Evolutionary conservation across 2,329 filamentous ascomycete species (phyloP).

Genomic region (Mycosphaerella sp.): DNA sequence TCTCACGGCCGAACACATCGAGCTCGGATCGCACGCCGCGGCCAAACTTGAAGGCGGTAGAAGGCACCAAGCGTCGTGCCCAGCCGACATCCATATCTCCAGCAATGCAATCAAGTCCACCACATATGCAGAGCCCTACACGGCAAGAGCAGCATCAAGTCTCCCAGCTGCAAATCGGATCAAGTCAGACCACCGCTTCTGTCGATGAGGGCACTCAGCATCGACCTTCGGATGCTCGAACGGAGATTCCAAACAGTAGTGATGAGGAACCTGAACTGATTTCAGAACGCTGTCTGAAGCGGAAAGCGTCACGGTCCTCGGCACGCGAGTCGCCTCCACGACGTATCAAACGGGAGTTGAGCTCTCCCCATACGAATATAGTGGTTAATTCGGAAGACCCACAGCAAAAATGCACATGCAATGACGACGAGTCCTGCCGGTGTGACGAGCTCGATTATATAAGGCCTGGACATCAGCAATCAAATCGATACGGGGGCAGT

Average conservation of each 20-base stretch:
- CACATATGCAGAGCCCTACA: not conserved
- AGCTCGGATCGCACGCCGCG: not conserved
- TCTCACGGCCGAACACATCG: not conserved
- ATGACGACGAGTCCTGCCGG: not conserved
- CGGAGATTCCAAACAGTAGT: conserved; percentile 19
- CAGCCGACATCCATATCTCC: not conserved
- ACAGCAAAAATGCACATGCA: not conserved
- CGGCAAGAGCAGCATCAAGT: not conserved
- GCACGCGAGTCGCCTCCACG: conserved; percentile 17
- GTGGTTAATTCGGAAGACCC: conserved; percentile 37
- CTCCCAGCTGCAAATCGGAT: conserved; percentile 23
- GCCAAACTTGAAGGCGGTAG: not conserved
- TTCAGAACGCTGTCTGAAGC: conserved; percentile 40
- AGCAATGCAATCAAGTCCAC: not conserved
- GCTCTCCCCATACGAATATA: conserved; percentile 25
- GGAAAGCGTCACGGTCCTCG: conserved; percentile 33
- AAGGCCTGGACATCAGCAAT: conserved; percentile 16
- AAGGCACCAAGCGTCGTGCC: not conserved
- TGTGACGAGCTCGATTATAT: conserved; percentile 1
- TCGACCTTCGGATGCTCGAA: not conserved
- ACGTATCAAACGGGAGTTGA: conserved; percentile 28
- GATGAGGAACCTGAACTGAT: conserved; percentile 41
- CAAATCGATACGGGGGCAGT: conserved; percentile 15
- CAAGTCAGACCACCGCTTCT: conserved; percentile 40
- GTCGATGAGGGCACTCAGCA: conserved; percentile 22